phyloP scores from a whole-genome alignment of 2,329 filamentous ascomycete species.

The Penicillium sp. region DNA sequence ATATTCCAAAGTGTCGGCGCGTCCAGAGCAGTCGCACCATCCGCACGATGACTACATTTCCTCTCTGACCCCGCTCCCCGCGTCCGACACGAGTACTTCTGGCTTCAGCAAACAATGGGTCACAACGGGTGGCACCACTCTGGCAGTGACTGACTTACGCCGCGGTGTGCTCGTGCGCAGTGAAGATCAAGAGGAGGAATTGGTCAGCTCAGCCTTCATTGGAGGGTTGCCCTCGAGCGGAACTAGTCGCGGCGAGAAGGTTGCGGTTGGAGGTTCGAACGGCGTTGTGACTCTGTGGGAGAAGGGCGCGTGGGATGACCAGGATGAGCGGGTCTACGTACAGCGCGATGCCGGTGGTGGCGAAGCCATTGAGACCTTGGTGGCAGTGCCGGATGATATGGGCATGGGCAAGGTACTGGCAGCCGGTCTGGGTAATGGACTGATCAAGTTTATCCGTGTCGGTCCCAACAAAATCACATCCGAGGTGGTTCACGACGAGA shows the following conservation, averaged over 20 bases:
- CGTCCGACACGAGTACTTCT: slow-evolving; percentile 72
- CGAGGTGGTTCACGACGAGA: slow-evolving; percentile 69
- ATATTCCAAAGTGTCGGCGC: slow-evolving; percentile 49
- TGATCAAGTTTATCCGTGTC: slow-evolving; percentile 69
- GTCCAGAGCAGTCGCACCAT: slow-evolving; percentile 71
- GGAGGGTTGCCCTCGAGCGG: slow-evolving; percentile 64
- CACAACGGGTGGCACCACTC: slow-evolving; percentile 82
- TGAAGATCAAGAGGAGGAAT: slow-evolving; percentile 90
- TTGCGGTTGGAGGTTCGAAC: slow-evolving; percentile 69
- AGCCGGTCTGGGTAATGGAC: slow-evolving; percentile 76
- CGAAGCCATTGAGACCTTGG: slow-evolving; percentile 75
- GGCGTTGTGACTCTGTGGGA: slow-evolving; percentile 93
- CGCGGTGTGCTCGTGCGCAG: slow-evolving; percentile 80
- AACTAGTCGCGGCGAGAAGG: slow-evolving; percentile 64
- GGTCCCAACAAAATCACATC: slow-evolving; percentile 64
- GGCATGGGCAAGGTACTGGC: slow-evolving; percentile 61
- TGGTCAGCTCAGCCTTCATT: slow-evolving; percentile 75
- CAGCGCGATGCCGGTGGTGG: slow-evolving; percentile 57
- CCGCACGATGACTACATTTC: slow-evolving; percentile 93
- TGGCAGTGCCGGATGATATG: slow-evolving; percentile 63
- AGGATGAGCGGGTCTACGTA: slow-evolving; percentile 80
- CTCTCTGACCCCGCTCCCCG: slow-evolving; percentile 74
- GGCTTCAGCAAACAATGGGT: slow-evolving; percentile 94
- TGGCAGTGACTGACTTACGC: slow-evolving; percentile 83
- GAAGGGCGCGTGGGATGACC: slow-evolving; percentile 88